A percentile compares a stretch with the other conserved stretches of the same genome.
Conservation (phyloP, 129 eudicot genomes). For the Chrysanthemum makinoi region DNA sequence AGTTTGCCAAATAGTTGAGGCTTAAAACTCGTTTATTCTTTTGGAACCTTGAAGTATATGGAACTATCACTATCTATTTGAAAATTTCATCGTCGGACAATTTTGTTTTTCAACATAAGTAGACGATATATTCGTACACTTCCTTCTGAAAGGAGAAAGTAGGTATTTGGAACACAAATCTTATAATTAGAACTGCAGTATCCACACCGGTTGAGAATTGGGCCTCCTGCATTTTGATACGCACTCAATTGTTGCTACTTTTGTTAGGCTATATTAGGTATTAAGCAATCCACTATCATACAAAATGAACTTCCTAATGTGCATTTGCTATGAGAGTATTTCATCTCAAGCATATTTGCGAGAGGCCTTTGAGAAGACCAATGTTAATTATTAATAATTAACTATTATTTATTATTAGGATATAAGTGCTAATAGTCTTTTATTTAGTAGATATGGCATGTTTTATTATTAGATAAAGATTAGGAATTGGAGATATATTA, state of each 20-base stretch:
- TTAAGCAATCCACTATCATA: background rate
- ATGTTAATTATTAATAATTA: no score
- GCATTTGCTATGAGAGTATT: no score
- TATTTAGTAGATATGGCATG: background rate
- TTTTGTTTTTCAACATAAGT: no score
- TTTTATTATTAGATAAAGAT: background rate
- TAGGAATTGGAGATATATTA: background rate
- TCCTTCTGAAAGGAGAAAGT: slow-evolving; percentile 7
- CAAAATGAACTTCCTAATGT: background rate
- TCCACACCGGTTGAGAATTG: slow-evolving; percentile 1
- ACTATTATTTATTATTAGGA: background rate
- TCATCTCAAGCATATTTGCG: no score
- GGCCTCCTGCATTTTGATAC: background rate
- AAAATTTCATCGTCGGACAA: no score
- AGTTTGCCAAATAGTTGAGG: no score
- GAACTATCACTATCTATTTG: no score
- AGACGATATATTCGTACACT: background rate
- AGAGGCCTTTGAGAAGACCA: no score
- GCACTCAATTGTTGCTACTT: no score
- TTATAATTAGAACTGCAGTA: slow-evolving; percentile 3
- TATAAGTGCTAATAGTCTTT: background rate
- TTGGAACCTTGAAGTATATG: no score
- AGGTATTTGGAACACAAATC: slow-evolving; percentile 4
- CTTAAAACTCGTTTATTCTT: no score
- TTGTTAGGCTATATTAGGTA: background rate